phyloP scores from a whole-genome alignment of 495 filamentous ascomycete species.

The Neurospora sp. region DNA sequence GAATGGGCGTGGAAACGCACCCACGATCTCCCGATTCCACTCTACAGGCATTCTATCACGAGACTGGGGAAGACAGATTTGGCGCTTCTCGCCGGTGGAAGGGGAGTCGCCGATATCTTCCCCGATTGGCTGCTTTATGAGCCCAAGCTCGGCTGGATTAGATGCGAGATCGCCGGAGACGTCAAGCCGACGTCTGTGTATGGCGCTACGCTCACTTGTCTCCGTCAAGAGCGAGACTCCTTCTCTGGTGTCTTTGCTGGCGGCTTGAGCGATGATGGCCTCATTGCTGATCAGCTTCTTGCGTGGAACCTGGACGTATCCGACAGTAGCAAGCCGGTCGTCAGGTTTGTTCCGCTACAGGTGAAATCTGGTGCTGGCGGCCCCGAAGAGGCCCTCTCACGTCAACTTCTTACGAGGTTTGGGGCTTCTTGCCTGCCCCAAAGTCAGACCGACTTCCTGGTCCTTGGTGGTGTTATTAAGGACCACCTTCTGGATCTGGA shows the following conservation, averaged over 20 bases:
- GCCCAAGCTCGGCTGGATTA: constrained; percentile 35
- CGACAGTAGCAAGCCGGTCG: constrained; percentile 13
- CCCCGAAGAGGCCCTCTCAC: neutral
- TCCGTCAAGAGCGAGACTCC: constrained; percentile 3
- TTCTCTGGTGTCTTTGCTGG: constrained; percentile 54
- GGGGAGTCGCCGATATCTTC: constrained; percentile 26
- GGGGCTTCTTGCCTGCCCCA: constrained; percentile 18
- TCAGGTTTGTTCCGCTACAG: constrained; percentile 7
- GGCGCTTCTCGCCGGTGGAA: constrained; percentile 18
- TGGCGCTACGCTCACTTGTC: constrained; percentile 40
- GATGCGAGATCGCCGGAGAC: constrained; percentile 22
- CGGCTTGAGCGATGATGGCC: constrained; percentile 52
- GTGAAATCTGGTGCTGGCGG: neutral
- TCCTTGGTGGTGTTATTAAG: constrained; percentile 43
- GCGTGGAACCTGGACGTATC: constrained; percentile 40
- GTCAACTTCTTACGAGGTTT: constrained; percentile 16
- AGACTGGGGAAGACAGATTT: constrained; percentile 44
- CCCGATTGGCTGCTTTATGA: constrained; percentile 58
- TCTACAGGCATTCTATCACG: constrained; percentile 66
- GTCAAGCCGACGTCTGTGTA: constrained; percentile 44
- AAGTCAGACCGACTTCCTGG: constrained; percentile 1
- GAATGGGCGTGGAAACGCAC: constrained; percentile 46
- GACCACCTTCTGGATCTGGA: constrained; percentile 22
- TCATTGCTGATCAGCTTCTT: constrained; percentile 41
- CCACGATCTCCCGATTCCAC: constrained; percentile 49